Percentiles rank a stretch among this genome's conserved stretches.
phyloP scores from a whole-genome alignment of 2,329 filamentous ascomycete species.

The Paecilomyces niveus region DNA sequence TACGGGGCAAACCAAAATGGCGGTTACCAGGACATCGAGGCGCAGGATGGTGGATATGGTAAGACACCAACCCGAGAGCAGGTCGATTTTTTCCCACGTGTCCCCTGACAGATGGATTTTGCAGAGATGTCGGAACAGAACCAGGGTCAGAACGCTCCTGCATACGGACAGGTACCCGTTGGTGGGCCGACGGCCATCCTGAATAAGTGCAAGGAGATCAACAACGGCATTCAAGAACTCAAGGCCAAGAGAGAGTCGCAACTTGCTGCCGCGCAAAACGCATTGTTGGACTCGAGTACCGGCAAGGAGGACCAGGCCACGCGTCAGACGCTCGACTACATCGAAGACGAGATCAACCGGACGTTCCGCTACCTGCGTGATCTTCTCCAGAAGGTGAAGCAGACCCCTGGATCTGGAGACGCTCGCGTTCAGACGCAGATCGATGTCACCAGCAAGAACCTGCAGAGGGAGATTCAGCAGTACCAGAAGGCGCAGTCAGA shows the following conservation, averaged over 20 bases:
- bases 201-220: slow-evolving; percentile 76
- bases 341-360: slow-evolving; percentile 74
- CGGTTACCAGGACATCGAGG: slow-evolving; percentile 23
- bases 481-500: slow-evolving; percentile 75
- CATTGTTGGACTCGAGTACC: slow-evolving; percentile 68
- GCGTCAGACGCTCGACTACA: slow-evolving; percentile 62
- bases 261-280: slow-evolving; percentile 57
- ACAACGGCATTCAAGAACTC: slow-evolving; percentile 67
- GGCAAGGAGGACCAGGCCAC: slow-evolving; percentile 58
- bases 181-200: slow-evolving; percentile 69
- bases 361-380: slow-evolving; percentile 73
- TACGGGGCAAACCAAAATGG: slow-evolving; percentile 31
- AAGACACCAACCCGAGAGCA: slow-evolving; percentile 7
- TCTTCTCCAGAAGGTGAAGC: slow-evolving; percentile 76
- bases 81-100: not conserved
- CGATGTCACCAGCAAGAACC: slow-evolving; percentile 67
- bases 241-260: slow-evolving; percentile 49
- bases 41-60: slow-evolving; percentile 32
- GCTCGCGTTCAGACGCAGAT: slow-evolving; percentile 73
- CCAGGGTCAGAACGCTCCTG: slow-evolving; percentile 34
- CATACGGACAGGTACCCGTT: slow-evolving; percentile 21
- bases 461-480: slow-evolving; percentile 72
- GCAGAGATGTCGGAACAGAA: slow-evolving; percentile 14
- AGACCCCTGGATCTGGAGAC: slow-evolving; percentile 65
- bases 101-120: slow-evolving; percentile 9